Evolutionary conservation across 148 eudicot species (phyloP).

Genomic region (Spergularia bocconei): DNA sequence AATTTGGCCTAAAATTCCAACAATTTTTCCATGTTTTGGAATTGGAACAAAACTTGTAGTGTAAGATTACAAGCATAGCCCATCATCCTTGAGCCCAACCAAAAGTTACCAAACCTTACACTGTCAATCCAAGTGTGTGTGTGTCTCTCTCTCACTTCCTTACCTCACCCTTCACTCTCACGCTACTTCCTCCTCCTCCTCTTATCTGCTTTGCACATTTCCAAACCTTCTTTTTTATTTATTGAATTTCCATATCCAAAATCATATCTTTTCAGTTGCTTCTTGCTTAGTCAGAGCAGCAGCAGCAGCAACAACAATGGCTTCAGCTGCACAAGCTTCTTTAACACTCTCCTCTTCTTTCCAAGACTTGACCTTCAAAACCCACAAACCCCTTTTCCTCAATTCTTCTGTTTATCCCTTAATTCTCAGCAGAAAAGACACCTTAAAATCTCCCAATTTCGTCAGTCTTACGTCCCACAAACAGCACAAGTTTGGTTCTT

Average conservation of each 20-base stretch:
- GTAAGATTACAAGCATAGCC: too few relatives aligned
- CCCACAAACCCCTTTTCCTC: conserved; percentile 35
- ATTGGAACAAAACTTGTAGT: too few relatives aligned
- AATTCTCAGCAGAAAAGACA: conserved; percentile 30
- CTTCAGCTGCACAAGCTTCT: conserved; percentile 38
- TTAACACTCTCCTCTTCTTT: conserved; percentile 34
- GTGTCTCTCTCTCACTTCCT: conserved; percentile 3
- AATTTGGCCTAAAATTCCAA: too few relatives aligned
- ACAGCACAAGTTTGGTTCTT: conserved; percentile 26
- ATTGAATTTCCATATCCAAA: too few relatives aligned
- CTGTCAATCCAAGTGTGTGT: not conserved
- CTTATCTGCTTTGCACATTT: not conserved
- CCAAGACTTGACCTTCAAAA: conserved; percentile 37
- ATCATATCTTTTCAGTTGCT: too few relatives aligned
- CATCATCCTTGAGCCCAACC: too few relatives aligned
- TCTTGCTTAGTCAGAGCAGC: too few relatives aligned
- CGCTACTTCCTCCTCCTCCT: not conserved
- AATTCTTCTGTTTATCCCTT: conserved; percentile 37
- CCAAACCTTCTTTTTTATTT: not conserved
- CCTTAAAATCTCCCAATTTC: conserved; percentile 27
- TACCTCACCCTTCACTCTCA: not conserved
- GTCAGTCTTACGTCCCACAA: conserved; percentile 20
- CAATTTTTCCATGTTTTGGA: too few relatives aligned
- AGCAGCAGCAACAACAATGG: conserved; percentile 34
- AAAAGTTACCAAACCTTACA: not conserved